Percentiles rank a stretch among this genome's conserved stretches.
Conservation (phyloP, 441 rosid species). For the Melastoma candidum region DNA sequence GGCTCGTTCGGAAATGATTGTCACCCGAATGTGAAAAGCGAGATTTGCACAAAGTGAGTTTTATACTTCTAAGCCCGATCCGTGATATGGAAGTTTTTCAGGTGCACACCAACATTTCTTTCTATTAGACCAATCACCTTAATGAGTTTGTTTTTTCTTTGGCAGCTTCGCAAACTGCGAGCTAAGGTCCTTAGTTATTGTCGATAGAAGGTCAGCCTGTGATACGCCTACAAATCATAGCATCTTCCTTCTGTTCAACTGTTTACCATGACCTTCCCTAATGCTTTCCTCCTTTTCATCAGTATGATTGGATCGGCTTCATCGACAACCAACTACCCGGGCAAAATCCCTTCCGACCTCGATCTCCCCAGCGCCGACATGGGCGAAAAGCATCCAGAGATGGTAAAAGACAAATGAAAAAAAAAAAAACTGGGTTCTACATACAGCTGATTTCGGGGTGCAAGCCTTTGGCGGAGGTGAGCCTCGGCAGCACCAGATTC, state of each 20-base stretch:
- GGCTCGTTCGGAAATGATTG: conserved; percentile 60
- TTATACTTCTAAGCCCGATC: neutral
- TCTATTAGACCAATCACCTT: no score
- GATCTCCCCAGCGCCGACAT: conserved; percentile 58
- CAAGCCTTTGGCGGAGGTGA: neutral
- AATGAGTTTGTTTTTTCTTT: no score
- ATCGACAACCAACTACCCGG: conserved; percentile 49
- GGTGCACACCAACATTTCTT: no score
- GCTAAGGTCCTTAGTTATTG: conserved; percentile 67
- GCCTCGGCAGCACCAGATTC: neutral
- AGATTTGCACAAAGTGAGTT: conserved; percentile 67
- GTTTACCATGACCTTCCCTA: neutral
- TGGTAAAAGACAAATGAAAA: neutral
- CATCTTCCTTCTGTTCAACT: neutral
- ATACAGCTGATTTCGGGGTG: neutral
- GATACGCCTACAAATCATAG: neutral
- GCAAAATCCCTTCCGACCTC: conserved; percentile 49
- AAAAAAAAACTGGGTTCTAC: conserved; percentile 4
- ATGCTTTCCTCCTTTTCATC: conserved; percentile 12
- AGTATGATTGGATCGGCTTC: conserved; percentile 54
- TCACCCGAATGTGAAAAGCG: conserved; percentile 39
- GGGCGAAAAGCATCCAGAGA: conserved; percentile 22
- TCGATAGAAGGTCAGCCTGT: conserved; percentile 49
- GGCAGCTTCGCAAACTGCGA: conserved; percentile 71
- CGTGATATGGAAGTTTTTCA: no score